phyloP scores from a whole-genome alignment of 2,329 filamentous ascomycete species.

The Sporothrix pseudoabietina region DNA sequence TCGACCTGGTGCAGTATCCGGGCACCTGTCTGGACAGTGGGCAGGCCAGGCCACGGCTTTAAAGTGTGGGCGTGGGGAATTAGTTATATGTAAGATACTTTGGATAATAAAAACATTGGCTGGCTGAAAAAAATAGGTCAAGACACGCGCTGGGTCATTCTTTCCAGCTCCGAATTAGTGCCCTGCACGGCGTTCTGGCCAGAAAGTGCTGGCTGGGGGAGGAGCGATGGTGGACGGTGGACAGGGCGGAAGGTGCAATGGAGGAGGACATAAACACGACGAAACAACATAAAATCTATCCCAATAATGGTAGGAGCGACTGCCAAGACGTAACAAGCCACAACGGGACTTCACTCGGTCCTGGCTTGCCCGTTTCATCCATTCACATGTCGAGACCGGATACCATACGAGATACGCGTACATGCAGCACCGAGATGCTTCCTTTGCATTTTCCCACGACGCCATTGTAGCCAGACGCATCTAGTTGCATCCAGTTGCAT shows the following conservation, averaged over 20 bases:
- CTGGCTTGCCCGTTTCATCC: not conserved
- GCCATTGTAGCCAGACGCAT: no score
- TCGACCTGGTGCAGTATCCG: conserved; percentile 23
- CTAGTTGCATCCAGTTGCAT: not conserved
- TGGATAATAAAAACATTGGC: no score
- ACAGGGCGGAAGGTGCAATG: not conserved
- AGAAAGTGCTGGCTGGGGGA: conserved; percentile 1
- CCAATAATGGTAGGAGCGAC: not conserved
- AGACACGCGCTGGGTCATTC: not conserved
- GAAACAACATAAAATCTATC: not conserved
- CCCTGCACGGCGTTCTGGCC: not conserved
- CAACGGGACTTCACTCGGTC: not conserved
- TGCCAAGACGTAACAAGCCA: not conserved
- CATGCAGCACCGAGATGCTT: not conserved
- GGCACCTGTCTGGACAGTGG: not conserved
- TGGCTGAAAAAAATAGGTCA: no score
- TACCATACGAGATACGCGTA: not conserved
- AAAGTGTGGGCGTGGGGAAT: not conserved
- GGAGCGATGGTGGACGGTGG: not conserved
- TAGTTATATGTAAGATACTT: no score
- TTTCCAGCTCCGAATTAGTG: not conserved
- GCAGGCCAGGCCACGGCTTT: not conserved
- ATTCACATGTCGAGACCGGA: not conserved
- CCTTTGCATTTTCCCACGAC: not conserved
- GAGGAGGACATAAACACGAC: not conserved